A percentile compares a stretch with the other conserved stretches of the same genome.
These are phyloP conservation scores for Chaetomium fimeti DNA, from an alignment of 495 filamentous ascomycete species.

Conservation along the genomic window DNA sequence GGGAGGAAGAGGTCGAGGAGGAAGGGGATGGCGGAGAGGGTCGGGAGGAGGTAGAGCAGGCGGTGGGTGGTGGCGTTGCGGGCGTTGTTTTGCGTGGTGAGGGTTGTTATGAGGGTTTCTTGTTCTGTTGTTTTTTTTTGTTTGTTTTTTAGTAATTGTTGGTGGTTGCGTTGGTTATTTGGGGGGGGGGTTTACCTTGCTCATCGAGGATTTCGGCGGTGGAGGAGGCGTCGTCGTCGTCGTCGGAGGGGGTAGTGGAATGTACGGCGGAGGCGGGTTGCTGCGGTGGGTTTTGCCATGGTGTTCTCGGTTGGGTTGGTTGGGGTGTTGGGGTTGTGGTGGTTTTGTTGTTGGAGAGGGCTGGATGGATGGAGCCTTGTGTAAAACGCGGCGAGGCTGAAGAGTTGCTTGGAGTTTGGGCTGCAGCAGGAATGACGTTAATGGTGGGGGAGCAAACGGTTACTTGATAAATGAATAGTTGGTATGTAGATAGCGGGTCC, in stretches of 20 bases:
- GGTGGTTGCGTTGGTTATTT: neutral
- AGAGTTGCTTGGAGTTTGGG: neutral
- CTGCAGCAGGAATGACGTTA: conserved; percentile 14
- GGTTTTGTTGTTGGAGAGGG: neutral
- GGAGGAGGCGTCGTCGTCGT: conserved; percentile 31
- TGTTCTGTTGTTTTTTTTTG: conserved; percentile 54
- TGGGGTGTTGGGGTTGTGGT: neutral
- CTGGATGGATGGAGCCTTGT: neutral
- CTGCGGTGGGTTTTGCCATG: conserved; percentile 12
- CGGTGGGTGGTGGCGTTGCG: conserved; percentile 59
- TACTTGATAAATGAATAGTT: neutral
- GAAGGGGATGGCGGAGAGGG: conserved; percentile 23
- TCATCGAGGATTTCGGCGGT: conserved; percentile 61
- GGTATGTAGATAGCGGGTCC: too few relatives aligned
- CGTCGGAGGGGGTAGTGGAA: conserved; percentile 60
- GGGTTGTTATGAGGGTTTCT: conserved; percentile 61
- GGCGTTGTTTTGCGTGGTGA: conserved; percentile 55
- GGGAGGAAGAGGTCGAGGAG: conserved; percentile 43
- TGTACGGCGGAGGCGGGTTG: conserved; percentile 57
- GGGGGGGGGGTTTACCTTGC: conserved; percentile 48
- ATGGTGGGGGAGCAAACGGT: neutral
- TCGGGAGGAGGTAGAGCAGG: conserved; percentile 21
- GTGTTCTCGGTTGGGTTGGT: neutral
- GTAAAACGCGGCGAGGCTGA: conserved; percentile 9
- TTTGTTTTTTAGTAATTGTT: neutral